Conservation (phyloP, 1,139 yeast species). For the Starmera stellimalicola region DNA sequence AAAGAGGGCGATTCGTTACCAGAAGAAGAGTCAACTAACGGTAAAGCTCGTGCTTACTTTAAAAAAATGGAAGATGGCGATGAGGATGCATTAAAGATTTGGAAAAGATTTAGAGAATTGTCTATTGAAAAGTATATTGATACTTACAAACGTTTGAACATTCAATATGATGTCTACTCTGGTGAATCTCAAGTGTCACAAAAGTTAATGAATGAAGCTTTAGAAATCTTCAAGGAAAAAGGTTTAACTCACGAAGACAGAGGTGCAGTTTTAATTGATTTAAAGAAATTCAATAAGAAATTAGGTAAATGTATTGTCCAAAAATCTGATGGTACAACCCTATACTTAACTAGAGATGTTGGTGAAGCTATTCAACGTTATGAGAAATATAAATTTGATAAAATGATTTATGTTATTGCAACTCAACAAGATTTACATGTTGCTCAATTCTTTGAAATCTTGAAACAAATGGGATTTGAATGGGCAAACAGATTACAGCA, state of each 20-base stretch:
- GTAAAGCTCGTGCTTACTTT: conserved; percentile 82
- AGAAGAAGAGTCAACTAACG: conserved; percentile 54
- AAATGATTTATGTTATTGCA: conserved; percentile 94
- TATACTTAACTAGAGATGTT: conserved; percentile 92
- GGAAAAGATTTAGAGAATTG: conserved; percentile 85
- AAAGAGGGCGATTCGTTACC: conserved; percentile 61
- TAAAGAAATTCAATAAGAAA: conserved; percentile 80
- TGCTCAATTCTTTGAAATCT: conserved; percentile 90
- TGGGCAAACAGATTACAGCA: conserved; percentile 81
- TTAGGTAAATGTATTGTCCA: conserved; percentile 90
- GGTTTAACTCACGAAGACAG: conserved; percentile 76
- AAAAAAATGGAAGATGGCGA: conserved; percentile 93
- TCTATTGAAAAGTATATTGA: conserved; percentile 79
- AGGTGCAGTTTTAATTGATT: conserved; percentile 86
- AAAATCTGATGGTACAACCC: conserved; percentile 92
- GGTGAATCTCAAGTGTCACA: conserved; percentile 94
- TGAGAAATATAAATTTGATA: conserved; percentile 77
- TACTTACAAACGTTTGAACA: conserved; percentile 89
- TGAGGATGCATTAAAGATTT: conserved; percentile 61
- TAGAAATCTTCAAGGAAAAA: conserved; percentile 53
- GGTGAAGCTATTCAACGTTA: conserved; percentile 95
- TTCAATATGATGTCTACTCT: conserved; percentile 76
- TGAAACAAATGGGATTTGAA: conserved; percentile 83
- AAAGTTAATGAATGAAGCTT: conserved; percentile 61
- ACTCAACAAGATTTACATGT: conserved; percentile 91